Conservation (phyloP, 495 filamentous ascomycete species). For the Chaetomium cochliodes region DNA sequence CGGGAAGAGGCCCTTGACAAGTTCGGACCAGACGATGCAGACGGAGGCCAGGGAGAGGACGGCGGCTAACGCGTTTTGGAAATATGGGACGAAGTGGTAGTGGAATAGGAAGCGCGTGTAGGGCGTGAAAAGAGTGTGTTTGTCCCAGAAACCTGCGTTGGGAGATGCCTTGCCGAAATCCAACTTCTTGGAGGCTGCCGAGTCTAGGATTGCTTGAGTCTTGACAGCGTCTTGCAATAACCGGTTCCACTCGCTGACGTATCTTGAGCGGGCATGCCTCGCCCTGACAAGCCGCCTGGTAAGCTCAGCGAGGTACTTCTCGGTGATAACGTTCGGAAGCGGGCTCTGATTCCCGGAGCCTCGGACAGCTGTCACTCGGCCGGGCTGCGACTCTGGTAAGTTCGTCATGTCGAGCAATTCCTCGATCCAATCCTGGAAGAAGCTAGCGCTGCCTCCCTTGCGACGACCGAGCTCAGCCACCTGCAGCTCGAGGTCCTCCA, state of each 20-base stretch:
- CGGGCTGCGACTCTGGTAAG: slow-evolving; percentile 60
- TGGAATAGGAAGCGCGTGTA: slow-evolving; percentile 80
- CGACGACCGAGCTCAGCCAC: slow-evolving; percentile 72
- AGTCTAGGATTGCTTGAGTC: slow-evolving; percentile 80
- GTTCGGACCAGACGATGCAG: slow-evolving; percentile 87
- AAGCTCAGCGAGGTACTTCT: slow-evolving; percentile 86
- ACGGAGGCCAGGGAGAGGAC: slow-evolving; percentile 71
- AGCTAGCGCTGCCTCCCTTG: slow-evolving; percentile 76
- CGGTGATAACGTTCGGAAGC: slow-evolving; percentile 81
- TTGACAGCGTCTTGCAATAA: slow-evolving; percentile 69
- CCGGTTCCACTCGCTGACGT: slow-evolving; percentile 80
- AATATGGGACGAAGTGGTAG: slow-evolving; percentile 63
- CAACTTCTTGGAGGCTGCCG: slow-evolving; percentile 73
- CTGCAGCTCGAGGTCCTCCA: slow-evolving; percentile 79
- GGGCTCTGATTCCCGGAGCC: slow-evolving; percentile 42
- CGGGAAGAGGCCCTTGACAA: slow-evolving; percentile 74
- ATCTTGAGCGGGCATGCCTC: slow-evolving; percentile 77
- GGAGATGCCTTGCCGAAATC: slow-evolving; percentile 65
- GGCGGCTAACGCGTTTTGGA: slow-evolving; percentile 59
- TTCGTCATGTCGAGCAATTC: slow-evolving; percentile 73
- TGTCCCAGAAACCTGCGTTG: slow-evolving; percentile 53
- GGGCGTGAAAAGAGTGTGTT: slow-evolving; percentile 67
- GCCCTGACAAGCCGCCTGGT: slow-evolving; percentile 77
- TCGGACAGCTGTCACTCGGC: slow-evolving; percentile 39
- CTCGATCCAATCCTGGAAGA: slow-evolving; percentile 94